Percentiles rank a stretch among this genome's conserved stretches.
Conservation (phyloP, 192 early-diverging fungal genomes). For the Podila minutissima region DNA sequence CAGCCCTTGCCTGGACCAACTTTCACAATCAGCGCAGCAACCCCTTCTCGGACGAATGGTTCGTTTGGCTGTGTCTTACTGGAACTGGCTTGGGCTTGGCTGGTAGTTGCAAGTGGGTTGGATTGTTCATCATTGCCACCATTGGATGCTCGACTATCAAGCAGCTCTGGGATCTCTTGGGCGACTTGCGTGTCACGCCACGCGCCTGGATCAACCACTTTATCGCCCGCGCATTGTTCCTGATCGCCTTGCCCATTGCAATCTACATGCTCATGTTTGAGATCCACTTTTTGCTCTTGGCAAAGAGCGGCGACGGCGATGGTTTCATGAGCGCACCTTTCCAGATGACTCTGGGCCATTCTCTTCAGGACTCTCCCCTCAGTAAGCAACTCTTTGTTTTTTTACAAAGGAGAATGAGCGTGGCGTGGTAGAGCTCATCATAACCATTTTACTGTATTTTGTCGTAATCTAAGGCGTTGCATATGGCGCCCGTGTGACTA, state of each 20-base stretch:
- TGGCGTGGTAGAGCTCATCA: too few relatives aligned
- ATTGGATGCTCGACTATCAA: constrained; percentile 86
- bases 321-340: constrained; percentile 91
- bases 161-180: constrained; percentile 89
- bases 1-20: constrained; percentile 88
- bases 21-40: constrained; percentile 79
- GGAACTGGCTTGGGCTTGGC: constrained; percentile 79
- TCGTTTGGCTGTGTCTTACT: constrained; percentile 85
- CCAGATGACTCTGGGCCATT: constrained; percentile 85
- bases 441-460: constrained; percentile 36
- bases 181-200: constrained; percentile 70
- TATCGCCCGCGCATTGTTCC: constrained; percentile 78
- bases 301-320: constrained; percentile 87
- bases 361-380: constrained; percentile 54
- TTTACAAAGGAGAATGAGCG: too few relatives aligned
- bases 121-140: constrained; percentile 87
- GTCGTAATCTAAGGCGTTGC: constrained; percentile 65
- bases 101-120: constrained; percentile 92
- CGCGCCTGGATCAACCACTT: constrained; percentile 74
- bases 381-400: constrained; percentile 16
- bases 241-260: constrained; percentile 82
- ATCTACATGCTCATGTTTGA: constrained; percentile 89
- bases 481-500: constrained; percentile 66
- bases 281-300: constrained; percentile 88
- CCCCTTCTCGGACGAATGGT: constrained; percentile 87